Conservation (phyloP, 257 asterid species). For the Ligustrum vulgare region DNA sequence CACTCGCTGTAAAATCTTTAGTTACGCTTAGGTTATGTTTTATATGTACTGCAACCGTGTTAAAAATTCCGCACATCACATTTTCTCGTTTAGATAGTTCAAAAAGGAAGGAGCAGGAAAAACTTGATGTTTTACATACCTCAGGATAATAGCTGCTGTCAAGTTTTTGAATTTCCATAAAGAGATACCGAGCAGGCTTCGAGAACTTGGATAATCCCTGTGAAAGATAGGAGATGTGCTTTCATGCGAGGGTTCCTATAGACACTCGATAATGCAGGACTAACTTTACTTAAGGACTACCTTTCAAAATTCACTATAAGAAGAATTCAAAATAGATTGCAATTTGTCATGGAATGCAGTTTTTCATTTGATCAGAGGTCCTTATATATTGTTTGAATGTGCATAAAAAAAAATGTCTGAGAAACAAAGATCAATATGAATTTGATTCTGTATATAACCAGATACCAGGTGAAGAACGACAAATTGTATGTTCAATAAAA, state of each 20-base stretch:
- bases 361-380: background rate
- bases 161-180: slow-evolving; percentile 68
- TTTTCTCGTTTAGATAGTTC: background rate
- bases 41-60: background rate
- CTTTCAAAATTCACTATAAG: background rate
- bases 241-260: background rate
- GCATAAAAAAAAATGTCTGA: background rate
- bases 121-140: slow-evolving; percentile 34
- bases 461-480: background rate
- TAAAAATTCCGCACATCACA: no score
- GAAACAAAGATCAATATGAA: background rate
- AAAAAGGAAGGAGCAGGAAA: background rate
- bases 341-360: background rate
- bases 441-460: background rate
- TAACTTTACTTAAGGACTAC: background rate
- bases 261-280: background rate
- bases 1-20: background rate
- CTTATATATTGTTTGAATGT: background rate
- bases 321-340: background rate
- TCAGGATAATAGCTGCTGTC: slow-evolving; percentile 81
- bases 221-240: slow-evolving; percentile 8
- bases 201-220: slow-evolving; percentile 75
- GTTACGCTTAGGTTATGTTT: background rate
- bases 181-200: slow-evolving; percentile 70
- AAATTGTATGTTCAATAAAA: no score